Percentiles rank a stretch among this genome's conserved stretches.
phyloP scores from a whole-genome alignment of 148 eudicot species.

The Dysphania ambrosioides region DNA sequence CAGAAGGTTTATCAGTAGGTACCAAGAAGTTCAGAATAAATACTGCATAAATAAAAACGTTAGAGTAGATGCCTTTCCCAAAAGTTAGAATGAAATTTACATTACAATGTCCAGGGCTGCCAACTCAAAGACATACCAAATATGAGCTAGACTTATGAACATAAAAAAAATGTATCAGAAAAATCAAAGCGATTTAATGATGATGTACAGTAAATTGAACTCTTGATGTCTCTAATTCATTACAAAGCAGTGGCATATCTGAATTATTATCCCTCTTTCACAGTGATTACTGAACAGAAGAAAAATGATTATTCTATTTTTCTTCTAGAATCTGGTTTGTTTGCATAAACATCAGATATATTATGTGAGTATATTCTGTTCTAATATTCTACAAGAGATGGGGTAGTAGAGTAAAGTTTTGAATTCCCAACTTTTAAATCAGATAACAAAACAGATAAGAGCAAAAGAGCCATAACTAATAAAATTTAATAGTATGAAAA shows the following conservation, averaged over 20 bases:
- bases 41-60: neutral
- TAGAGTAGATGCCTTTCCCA: neutral
- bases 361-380: neutral
- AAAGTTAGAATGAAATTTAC: neutral
- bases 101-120: too few relatives aligned
- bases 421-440: neutral
- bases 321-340: neutral
- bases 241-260: neutral
- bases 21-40: neutral
- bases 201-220: neutral
- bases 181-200: neutral
- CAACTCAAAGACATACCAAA: too few relatives aligned
- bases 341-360: neutral
- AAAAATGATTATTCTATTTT: too few relatives aligned
- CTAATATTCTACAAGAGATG: too few relatives aligned
- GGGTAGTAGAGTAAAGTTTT: neutral
- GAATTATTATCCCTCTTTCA: conserved; percentile 1
- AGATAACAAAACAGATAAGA: neutral
- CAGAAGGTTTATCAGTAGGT: neutral
- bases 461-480: neutral
- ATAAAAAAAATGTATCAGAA: neutral
- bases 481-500: conserved; percentile 3
- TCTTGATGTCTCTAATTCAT: neutral
- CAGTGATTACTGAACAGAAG: neutral
- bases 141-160: neutral